phyloP scores from a whole-genome alignment of 495 filamentous ascomycete species.

The Aspergillus cristatus region DNA sequence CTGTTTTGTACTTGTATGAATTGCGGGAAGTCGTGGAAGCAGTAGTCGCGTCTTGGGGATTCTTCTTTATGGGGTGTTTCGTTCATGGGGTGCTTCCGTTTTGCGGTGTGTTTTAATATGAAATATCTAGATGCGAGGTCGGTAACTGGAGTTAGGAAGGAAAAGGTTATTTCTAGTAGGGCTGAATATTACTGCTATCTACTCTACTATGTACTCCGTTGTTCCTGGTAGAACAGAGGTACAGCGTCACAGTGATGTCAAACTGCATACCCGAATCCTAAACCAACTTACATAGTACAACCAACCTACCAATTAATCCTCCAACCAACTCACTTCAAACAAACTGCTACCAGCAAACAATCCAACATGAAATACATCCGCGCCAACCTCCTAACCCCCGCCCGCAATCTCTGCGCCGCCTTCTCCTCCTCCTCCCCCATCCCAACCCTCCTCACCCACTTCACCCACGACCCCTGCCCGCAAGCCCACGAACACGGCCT shows the following conservation, averaged over 20 bases:
- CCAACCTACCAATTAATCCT: neutral
- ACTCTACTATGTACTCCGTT: no score
- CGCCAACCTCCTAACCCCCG: constrained; percentile 30
- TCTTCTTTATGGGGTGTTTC: constrained; percentile 2
- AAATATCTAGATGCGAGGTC: no score
- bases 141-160: no score
- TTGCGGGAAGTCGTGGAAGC: constrained; percentile 44
- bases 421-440: constrained; percentile 28
- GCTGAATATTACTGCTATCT: no score
- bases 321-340: neutral
- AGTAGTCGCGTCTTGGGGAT: constrained; percentile 17
- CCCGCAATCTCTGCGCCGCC: constrained; percentile 35
- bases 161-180: no score
- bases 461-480: constrained; percentile 34
- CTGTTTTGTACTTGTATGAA: constrained; percentile 41
- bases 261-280: no score
- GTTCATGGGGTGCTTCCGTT: constrained; percentile 3
- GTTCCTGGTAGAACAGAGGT: no score
- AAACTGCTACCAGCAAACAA: neutral
- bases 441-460: constrained; percentile 34
- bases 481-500: constrained; percentile 49
- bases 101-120: constrained; percentile 1
- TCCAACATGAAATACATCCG: constrained; percentile 15
- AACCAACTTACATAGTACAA: no score
- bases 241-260: no score